A percentile compares a stretch with the other conserved stretches of the same genome.
Evolutionary conservation across 768 basidiomycete species (phyloP).

Genomic region (Dendrothele bispora): DNA sequence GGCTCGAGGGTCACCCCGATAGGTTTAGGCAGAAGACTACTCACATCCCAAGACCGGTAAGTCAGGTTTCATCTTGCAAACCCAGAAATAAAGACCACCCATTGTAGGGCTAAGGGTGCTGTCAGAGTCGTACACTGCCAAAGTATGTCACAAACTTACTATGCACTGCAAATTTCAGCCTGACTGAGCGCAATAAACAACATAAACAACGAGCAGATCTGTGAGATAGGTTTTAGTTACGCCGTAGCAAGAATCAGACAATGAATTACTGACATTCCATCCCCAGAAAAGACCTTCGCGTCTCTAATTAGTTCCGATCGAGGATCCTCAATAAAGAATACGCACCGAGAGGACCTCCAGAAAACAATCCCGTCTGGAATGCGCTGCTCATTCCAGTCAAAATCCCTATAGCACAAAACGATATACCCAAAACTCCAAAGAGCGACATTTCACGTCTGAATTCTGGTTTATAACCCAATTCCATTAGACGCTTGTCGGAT

Average conservation of each 20-base stretch:
- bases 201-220: conserved; percentile 62
- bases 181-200: conserved; percentile 54
- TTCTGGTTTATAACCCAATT: conserved; percentile 55
- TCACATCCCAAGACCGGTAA: conserved; percentile 52
- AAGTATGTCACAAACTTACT: conserved; percentile 38
- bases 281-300: conserved; percentile 51
- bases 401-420: conserved; percentile 61
- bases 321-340: not conserved
- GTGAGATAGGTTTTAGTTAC: not conserved
- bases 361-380: conserved; percentile 58
- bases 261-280: conserved; percentile 52
- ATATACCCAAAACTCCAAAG: conserved; percentile 59
- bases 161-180: conserved; percentile 60
- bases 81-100: conserved; percentile 65
- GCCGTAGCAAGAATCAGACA: not conserved
- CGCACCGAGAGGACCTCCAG: conserved; percentile 52
- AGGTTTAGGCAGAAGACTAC: conserved; percentile 13
- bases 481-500: conserved; percentile 44
- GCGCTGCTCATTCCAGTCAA: conserved; percentile 62
- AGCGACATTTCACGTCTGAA: conserved; percentile 61
- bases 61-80: conserved; percentile 59
- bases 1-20: not conserved
- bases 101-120: conserved; percentile 59
- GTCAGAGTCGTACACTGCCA: too few relatives aligned
- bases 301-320: not conserved